Percentiles rank a stretch among this genome's conserved stretches.
phyloP scores from a whole-genome alignment of 192 early-diverging fungal species.

The Podila horticola region DNA sequence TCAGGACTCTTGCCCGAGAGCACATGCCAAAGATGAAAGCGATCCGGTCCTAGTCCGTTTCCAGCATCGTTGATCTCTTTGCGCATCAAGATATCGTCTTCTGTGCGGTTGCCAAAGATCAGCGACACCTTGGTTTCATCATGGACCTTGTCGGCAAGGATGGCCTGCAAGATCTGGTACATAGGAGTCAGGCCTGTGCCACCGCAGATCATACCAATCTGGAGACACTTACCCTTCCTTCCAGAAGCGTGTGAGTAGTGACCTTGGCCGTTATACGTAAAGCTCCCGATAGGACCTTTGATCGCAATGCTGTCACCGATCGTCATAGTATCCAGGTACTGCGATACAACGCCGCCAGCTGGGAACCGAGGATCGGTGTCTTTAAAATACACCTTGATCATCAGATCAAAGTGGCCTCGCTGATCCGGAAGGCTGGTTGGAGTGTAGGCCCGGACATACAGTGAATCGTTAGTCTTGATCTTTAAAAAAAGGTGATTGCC shows the following conservation, averaged over 20 bases:
- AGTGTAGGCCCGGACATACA: slow-evolving; percentile 85
- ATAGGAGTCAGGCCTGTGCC: slow-evolving; percentile 91
- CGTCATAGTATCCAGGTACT: slow-evolving; percentile 69
- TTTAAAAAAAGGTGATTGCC: slow-evolving; percentile 67
- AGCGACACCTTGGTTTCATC: slow-evolving; percentile 81
- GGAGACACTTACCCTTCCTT: slow-evolving; percentile 58
- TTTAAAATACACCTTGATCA: slow-evolving; percentile 80
- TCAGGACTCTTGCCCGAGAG: slow-evolving; percentile 51
- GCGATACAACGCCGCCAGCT: slow-evolving; percentile 68
- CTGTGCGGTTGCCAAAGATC: slow-evolving; percentile 80
- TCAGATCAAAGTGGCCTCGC: slow-evolving; percentile 78
- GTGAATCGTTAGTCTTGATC: slow-evolving; percentile 60
- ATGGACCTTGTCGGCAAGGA: slow-evolving; percentile 67
- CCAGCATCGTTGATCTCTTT: slow-evolving; percentile 71
- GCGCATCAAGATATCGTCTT: slow-evolving; percentile 81
- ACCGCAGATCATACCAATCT: slow-evolving; percentile 86
- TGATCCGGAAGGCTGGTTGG: slow-evolving; percentile 69
- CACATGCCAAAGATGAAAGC: slow-evolving; percentile 74
- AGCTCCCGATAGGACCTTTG: slow-evolving; percentile 86
- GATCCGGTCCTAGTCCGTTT: slow-evolving; percentile 65
- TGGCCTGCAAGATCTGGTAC: slow-evolving; percentile 78
- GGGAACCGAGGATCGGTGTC: slow-evolving; percentile 37
- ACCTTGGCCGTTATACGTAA: slow-evolving; percentile 67
- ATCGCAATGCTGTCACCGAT: slow-evolving; percentile 80
- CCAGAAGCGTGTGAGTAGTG: slow-evolving; percentile 12